phyloP scores from a whole-genome alignment of 768 basidiomycete genomes.

The Neoboletus magnificus region DNA sequence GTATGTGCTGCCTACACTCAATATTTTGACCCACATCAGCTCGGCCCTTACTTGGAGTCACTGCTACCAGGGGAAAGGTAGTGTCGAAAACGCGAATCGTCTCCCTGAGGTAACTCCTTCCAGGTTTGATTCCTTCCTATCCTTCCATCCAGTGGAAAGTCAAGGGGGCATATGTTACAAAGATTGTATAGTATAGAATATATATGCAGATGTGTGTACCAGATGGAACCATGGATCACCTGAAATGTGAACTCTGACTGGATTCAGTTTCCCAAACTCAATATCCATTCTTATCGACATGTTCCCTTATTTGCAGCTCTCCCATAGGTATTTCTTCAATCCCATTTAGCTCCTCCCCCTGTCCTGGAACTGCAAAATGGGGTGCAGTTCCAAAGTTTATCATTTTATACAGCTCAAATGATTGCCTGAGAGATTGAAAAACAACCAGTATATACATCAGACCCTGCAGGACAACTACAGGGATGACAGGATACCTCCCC shows the following conservation, averaged over 20 bases:
- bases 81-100: neutral
- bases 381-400: too few species aligned
- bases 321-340: neutral
- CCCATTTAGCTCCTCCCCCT: too few species aligned
- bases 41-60: too few species aligned
- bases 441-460: conserved; percentile 1
- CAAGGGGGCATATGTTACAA: neutral
- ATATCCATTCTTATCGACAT: neutral
- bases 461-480: neutral
- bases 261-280: neutral
- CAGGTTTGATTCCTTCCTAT: neutral
- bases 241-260: neutral
- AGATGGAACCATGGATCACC: neutral
- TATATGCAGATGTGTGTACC: neutral
- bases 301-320: too few species aligned
- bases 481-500: neutral
- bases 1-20: neutral
- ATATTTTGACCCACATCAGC: too few species aligned
- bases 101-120: neutral
- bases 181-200: too few species aligned
- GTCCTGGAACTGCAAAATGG: neutral
- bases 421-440: neutral
- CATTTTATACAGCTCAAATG: neutral
- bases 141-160: neutral
- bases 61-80: neutral